phyloP scores from a whole-genome alignment of 441 rosid species.

The Populus hybrid region DNA sequence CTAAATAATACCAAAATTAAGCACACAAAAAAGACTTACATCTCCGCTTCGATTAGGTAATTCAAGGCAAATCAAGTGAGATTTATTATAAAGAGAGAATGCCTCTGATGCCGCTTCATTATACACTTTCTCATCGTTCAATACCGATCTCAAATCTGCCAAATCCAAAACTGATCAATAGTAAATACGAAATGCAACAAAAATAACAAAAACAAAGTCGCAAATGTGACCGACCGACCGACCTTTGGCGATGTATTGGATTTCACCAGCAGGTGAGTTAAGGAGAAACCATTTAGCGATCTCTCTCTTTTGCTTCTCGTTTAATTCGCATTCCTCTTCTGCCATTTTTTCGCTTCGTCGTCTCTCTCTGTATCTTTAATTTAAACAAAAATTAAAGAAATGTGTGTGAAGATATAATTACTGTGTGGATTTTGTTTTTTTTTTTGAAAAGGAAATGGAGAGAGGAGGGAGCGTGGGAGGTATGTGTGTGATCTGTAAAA shows the following conservation, averaged over 20 bases:
- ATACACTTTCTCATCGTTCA: constrained; percentile 63
- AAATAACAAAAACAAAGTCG: neutral
- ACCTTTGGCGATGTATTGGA: constrained; percentile 86
- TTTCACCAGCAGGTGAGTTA: constrained; percentile 94
- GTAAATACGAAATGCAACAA: neutral
- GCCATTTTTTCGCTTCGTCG: constrained; percentile 37
- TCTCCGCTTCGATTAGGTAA: constrained; percentile 67
- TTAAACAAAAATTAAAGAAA: neutral
- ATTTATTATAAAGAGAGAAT: constrained; percentile 78
- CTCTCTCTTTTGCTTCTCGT: constrained; percentile 77
- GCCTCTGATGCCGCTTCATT: constrained; percentile 77
- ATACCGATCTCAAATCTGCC: constrained; percentile 73
- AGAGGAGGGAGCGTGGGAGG: constrained; percentile 13
- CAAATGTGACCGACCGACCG: neutral
- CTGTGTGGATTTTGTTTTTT: neutral
- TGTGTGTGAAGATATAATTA: neutral
- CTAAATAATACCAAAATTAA: neutral
- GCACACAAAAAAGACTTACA: constrained; percentile 37
- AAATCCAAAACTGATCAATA: constrained; percentile 1
- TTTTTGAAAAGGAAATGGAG: neutral
- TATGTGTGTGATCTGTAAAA: constrained; percentile 31
- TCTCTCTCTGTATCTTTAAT: neutral
- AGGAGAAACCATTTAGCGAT: constrained; percentile 99
- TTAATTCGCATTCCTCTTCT: constrained; percentile 52
- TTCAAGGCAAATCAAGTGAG: constrained; percentile 87